phyloP scores from a whole-genome alignment of 2,329 filamentous ascomycete species.

The Aspergillus sclerotialis region DNA sequence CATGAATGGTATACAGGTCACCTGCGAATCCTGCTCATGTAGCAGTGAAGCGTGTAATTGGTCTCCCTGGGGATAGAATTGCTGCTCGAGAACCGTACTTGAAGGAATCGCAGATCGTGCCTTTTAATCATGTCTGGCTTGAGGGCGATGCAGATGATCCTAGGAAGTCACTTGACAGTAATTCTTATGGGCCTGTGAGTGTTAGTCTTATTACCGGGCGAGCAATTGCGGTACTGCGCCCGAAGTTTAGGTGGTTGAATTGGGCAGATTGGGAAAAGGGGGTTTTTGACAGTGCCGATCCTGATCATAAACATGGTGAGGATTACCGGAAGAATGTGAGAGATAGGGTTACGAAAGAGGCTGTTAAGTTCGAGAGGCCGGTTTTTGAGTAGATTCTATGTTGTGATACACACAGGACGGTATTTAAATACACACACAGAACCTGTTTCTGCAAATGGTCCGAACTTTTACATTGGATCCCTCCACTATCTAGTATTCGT shows the following conservation, averaged over 20 bases:
- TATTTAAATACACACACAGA: too few relatives aligned
- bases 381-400: constrained; percentile 12
- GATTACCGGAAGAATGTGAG: constrained; percentile 28
- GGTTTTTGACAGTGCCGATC: constrained; percentile 15
- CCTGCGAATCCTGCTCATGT: constrained; percentile 63
- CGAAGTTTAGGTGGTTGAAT: constrained; percentile 35
- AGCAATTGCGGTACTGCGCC: constrained; percentile 66
- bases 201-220: constrained; percentile 67
- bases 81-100: constrained; percentile 57
- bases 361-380: constrained; percentile 28
- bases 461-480: too few relatives aligned
- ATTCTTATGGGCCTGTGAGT: constrained; percentile 80
- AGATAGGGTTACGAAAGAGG: constrained; percentile 30
- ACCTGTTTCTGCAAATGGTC: too few relatives aligned
- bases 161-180: constrained; percentile 70
- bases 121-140: constrained; percentile 84
- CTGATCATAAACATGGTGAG: constrained; percentile 15
- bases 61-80: constrained; percentile 70
- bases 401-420: constrained; percentile 4
- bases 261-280: constrained; percentile 33
- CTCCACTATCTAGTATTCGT: too few relatives aligned
- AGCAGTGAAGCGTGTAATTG: constrained; percentile 77
- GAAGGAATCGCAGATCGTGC: constrained; percentile 52
- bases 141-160: constrained; percentile 73
- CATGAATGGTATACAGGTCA: constrained; percentile 44